Percentiles rank a stretch among this genome's conserved stretches.
Conservation (phyloP, 768 basidiomycete genomes). For the Podaxis sp. region DNA sequence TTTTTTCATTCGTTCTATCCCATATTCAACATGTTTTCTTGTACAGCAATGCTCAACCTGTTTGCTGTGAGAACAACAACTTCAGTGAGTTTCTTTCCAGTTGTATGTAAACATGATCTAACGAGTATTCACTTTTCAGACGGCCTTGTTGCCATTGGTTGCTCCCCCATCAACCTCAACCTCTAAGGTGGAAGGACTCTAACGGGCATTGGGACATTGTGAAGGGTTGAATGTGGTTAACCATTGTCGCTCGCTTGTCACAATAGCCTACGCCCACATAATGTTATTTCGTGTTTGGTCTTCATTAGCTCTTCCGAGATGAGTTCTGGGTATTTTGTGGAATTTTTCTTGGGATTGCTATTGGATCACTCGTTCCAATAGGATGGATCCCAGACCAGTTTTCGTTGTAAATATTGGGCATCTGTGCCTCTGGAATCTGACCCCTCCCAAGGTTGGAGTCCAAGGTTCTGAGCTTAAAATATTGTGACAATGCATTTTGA, state of each 20-base stretch:
- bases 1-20: not conserved
- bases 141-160: not conserved
- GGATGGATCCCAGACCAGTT: too few relatives aligned
- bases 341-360: too few relatives aligned
- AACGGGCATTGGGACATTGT: not conserved
- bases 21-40: not conserved
- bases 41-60: not conserved
- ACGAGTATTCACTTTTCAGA: not conserved
- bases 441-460: too few relatives aligned
- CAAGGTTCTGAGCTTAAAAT: too few relatives aligned
- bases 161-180: not conserved
- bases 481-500: too few relatives aligned
- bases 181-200: not conserved
- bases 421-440: too few relatives aligned
- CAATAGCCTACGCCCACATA: not conserved
- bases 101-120: not conserved
- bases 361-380: too few relatives aligned
- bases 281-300: not conserved
- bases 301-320: not conserved
- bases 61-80: slow-evolving; percentile 2
- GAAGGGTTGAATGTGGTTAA: not conserved
- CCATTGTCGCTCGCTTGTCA: not conserved
- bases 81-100: slow-evolving; percentile 1
- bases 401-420: too few relatives aligned
- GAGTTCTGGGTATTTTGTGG: too few relatives aligned